Evolutionary conservation across 768 basidiomycete genomes (phyloP).

Genomic region (Kwoniella sp.): DNA sequence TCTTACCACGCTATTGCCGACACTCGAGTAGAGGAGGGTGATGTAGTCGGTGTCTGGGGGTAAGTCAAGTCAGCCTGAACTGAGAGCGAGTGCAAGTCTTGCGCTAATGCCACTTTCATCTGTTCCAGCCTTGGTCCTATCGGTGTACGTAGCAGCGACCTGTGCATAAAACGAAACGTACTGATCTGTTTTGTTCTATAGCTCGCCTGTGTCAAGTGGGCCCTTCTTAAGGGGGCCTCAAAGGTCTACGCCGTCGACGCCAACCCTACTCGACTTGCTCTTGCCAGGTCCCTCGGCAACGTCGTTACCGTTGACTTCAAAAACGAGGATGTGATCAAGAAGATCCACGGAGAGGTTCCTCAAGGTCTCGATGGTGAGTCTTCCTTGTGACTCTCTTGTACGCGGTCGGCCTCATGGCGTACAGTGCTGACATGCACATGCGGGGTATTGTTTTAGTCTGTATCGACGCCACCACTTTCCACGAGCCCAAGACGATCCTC

Average conservation of each 20-base stretch:
- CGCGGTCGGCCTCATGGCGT: no score
- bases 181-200: constrained; percentile 36
- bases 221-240: constrained; percentile 67
- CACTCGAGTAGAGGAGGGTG: constrained; percentile 71
- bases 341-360: constrained; percentile 59
- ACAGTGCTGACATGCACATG: not conserved
- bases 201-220: constrained; percentile 60
- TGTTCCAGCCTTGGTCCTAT: constrained; percentile 66
- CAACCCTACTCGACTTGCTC: constrained; percentile 62
- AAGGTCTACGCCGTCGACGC: constrained; percentile 73
- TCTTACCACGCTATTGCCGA: constrained; percentile 74
- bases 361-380: constrained; percentile 66
- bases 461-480: constrained; percentile 62
- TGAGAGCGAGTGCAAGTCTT: not conserved
- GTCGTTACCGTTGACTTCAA: constrained; percentile 67
- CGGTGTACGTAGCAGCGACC: constrained; percentile 56
- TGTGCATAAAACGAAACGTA: no score
- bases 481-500: constrained; percentile 66
- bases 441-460: constrained; percentile 22
- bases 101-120: no score
- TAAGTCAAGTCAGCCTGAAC: constrained; percentile 30
- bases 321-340: constrained; percentile 63
- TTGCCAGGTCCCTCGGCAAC: constrained; percentile 58
- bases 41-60: constrained; percentile 73
- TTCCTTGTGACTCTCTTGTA: no score